Conservation (phyloP, 2,329 filamentous ascomycete genomes). For the Fusarium nelsonii region DNA sequence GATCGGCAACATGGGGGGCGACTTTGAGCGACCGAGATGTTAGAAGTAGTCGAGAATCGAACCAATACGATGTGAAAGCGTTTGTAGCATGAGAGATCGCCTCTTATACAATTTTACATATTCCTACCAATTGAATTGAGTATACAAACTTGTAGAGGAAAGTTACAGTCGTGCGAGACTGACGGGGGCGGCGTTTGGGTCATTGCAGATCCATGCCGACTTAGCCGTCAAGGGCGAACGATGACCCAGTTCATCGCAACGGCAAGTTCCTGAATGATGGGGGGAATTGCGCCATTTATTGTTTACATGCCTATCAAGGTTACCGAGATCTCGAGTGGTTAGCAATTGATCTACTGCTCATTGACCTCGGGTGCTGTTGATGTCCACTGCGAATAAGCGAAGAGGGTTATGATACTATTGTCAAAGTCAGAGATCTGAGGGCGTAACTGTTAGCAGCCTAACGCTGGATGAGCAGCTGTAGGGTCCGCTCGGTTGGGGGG, state of each 20-base stretch:
- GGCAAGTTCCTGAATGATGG: neutral
- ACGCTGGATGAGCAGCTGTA: fast-evolving
- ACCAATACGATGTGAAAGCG: constrained; percentile 6
- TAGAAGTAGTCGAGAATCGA: neutral
- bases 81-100: neutral
- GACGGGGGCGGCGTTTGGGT: neutral
- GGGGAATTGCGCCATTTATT: constrained; percentile 15
- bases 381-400: neutral
- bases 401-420: neutral
- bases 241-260: neutral
- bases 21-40: constrained; percentile 22
- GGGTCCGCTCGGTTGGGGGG: fast-evolving
- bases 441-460: neutral
- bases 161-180: neutral
- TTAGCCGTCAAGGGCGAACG: constrained; percentile 16
- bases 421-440: fast-evolving
- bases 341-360: neutral
- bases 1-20: constrained; percentile 33
- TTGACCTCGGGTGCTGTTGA: neutral
- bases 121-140: neutral
- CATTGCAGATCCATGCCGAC: constrained; percentile 14
- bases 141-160: neutral
- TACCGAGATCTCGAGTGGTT: neutral
- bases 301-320: constrained; percentile 25
- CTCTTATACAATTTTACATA: neutral